phyloP scores from a whole-genome alignment of 306 rosid species.

The Potentilla sterilis region DNA sequence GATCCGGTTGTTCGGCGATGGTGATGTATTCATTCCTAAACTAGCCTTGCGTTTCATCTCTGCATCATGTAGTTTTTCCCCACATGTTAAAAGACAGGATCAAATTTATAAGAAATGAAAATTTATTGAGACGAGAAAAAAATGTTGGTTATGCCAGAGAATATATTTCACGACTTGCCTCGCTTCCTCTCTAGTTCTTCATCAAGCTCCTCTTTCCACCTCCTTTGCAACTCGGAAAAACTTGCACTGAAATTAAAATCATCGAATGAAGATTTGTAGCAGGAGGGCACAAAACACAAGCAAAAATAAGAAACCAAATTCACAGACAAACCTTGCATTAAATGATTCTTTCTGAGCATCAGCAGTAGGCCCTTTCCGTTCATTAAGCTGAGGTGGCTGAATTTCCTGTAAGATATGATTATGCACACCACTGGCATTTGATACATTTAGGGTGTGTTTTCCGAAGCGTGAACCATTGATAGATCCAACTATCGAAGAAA shows the following conservation, averaged over 20 bases:
- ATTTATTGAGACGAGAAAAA: not conserved
- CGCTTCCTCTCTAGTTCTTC: slow-evolving; percentile 73
- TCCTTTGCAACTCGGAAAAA: slow-evolving; percentile 73
- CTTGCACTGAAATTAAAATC: slow-evolving; percentile 45
- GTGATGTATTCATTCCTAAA: slow-evolving; percentile 53
- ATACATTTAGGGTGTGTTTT: slow-evolving; percentile 37
- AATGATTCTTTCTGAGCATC: slow-evolving; percentile 46
- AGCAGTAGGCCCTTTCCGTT: slow-evolving; percentile 48
- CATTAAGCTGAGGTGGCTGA: slow-evolving; percentile 63
- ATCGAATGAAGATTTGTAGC: not conserved
- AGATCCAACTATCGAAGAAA: slow-evolving; percentile 48
- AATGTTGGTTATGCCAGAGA: not conserved
- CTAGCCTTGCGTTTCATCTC: slow-evolving; percentile 76
- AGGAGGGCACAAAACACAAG: slow-evolving; percentile 16
- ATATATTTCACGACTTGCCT: slow-evolving; percentile 45
- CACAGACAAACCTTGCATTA: slow-evolving; percentile 47
- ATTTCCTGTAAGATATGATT: slow-evolving; percentile 72
- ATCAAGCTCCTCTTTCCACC: slow-evolving; percentile 88
- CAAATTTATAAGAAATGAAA: not conserved
- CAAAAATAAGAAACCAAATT: slow-evolving; percentile 17
- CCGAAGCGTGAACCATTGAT: slow-evolving; percentile 43
- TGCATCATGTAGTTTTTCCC: slow-evolving; percentile 37
- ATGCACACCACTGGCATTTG: slow-evolving; percentile 39
- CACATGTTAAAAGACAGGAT: not conserved
- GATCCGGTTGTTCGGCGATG: slow-evolving; percentile 56